phyloP scores from a whole-genome alignment of 352 stramenopile species.

The Stramenopiles sp. region DNA sequence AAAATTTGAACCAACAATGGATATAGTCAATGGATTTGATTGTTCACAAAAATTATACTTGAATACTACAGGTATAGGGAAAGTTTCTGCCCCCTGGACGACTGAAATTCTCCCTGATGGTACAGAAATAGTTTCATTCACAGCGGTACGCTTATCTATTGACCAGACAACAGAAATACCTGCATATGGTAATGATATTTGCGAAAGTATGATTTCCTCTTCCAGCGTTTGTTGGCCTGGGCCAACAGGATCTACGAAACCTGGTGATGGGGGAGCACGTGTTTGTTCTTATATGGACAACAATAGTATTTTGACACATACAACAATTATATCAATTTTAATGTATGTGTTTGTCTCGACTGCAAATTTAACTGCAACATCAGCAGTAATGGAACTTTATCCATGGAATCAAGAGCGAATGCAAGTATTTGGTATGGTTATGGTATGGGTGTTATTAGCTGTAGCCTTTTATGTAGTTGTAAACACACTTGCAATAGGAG shows the following conservation, averaged over 20 bases:
- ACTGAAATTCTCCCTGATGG: no score
- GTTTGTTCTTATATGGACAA: not conserved
- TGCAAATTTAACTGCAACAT: not conserved
- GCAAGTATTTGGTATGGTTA: not conserved
- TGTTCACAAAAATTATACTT: no score
- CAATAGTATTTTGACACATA: not conserved
- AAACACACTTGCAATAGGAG: no score
- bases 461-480: not conserved
- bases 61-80: no score
- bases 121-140: no score
- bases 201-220: not conserved
- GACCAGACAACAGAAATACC: no score
- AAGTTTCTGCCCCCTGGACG: no score
- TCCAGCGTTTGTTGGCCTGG: not conserved
- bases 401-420: not conserved
- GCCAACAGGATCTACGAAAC: not conserved
- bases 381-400: not conserved
- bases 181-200: not conserved
- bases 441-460: not conserved
- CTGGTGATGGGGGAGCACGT: not conserved
- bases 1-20: no score
- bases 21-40: no score
- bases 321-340: not conserved
- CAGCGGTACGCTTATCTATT: no score
- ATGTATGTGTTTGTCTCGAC: not conserved